Evolutionary conservation across 1,284 basidiomycete genomes (phyloP).

Genomic region (Papiliotrema nemorosa): DNA sequence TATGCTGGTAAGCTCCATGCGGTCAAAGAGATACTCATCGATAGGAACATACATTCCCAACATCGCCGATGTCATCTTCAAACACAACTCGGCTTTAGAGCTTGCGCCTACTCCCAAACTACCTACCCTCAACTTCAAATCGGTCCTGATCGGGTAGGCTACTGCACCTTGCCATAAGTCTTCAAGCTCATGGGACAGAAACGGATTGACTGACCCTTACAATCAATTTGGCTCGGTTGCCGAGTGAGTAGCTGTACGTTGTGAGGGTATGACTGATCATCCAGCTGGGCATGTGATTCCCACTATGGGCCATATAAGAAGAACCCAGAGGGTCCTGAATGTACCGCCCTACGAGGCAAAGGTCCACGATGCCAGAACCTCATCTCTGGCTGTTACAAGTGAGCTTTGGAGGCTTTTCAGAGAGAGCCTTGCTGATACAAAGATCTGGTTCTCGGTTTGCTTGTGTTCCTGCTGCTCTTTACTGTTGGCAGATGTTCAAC

Average conservation of each 20-base stretch:
- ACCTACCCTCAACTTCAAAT: constrained; percentile 67
- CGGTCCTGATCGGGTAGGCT: constrained; percentile 76
- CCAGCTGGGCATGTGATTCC: constrained; percentile 54
- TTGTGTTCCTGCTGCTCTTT: constrained; percentile 54
- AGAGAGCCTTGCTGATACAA: constrained; percentile 6
- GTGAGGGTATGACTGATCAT: constrained; percentile 3
- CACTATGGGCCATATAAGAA: constrained; percentile 34
- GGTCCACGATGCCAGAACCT: constrained; percentile 45
- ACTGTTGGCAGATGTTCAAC: constrained; percentile 54
- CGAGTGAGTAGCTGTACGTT: constrained; percentile 54
- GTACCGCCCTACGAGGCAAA: constrained; percentile 32
- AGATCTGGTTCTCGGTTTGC: constrained; percentile 53
- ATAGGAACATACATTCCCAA: constrained; percentile 65
- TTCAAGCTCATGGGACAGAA: constrained; percentile 11
- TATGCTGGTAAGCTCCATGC: constrained; percentile 53
- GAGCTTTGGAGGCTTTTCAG: constrained; percentile 5
- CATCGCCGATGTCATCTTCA: constrained; percentile 64
- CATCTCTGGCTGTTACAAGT: constrained; percentile 48
- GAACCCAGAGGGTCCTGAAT: constrained; percentile 41
- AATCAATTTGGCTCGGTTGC: constrained; percentile 70
- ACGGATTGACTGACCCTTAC: constrained; percentile 64
- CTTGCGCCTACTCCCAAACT: constrained; percentile 43
- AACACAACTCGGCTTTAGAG: constrained; percentile 58
- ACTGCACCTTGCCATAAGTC: background rate
- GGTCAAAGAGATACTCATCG: background rate